phyloP scores from a whole-genome alignment of 192 early-diverging fungal species.

The Phycomyces nitens region DNA sequence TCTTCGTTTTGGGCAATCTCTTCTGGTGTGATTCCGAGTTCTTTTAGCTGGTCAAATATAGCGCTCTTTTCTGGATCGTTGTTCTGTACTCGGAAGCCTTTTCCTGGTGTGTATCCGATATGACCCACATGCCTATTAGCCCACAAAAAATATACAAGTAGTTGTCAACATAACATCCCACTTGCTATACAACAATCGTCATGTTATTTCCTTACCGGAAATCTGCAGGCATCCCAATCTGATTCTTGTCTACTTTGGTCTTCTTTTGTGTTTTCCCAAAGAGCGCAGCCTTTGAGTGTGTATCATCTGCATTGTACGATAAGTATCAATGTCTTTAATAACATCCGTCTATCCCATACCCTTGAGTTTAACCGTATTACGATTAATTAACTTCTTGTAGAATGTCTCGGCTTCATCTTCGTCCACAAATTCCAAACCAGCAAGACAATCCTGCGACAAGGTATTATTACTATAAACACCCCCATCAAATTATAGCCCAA shows the following conservation, averaged over 20 bases:
- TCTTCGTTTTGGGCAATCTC: slow-evolving; percentile 62
- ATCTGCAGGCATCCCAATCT: slow-evolving; percentile 50
- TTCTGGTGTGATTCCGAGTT: slow-evolving; percentile 58
- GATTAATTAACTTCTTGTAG: slow-evolving; percentile 47
- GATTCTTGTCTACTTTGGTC: slow-evolving; percentile 53
- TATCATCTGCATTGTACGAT: not conserved
- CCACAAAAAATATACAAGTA: not conserved
- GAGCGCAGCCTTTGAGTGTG: not conserved
- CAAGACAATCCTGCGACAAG: slow-evolving; percentile 45
- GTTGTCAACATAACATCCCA: slow-evolving; percentile 12
- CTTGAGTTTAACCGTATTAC: slow-evolving; percentile 9
- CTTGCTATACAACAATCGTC: not conserved
- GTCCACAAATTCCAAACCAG: slow-evolving; percentile 71
- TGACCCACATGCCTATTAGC: slow-evolving; percentile 51
- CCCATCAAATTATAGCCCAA: not conserved
- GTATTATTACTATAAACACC: not conserved
- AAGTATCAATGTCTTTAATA: not conserved
- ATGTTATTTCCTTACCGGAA: slow-evolving; percentile 22
- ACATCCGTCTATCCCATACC: slow-evolving; percentile 9
- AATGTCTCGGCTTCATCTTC: slow-evolving; percentile 63
- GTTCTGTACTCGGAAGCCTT: slow-evolving; percentile 61
- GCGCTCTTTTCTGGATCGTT: slow-evolving; percentile 65
- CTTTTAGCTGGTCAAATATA: slow-evolving; percentile 63
- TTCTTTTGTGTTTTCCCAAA: slow-evolving; percentile 30
- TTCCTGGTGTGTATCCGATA: slow-evolving; percentile 55